Base-by-base conservation (phyloP, 164 flowering plant species). In the Vitis riparia region DNA sequence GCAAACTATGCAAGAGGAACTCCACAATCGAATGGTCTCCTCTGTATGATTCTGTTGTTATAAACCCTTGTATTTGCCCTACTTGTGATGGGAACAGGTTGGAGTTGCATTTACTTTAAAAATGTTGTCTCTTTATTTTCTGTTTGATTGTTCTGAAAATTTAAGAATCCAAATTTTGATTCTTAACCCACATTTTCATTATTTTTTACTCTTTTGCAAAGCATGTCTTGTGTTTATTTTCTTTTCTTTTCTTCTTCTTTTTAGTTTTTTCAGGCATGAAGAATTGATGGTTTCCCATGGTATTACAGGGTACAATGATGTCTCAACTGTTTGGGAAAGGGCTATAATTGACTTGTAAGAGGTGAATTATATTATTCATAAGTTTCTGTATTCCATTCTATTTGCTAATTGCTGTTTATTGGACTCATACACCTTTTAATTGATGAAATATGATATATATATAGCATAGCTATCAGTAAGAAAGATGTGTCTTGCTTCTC, bases 11-110 rank as follows among this genome's bases (percentile, higher is more conserved):
- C 78, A 85, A 79, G 62, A 92, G 90, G 57, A 80, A 82, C 60
- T 82, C 92, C 5, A 83, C 85, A 6, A 82, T 92, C 19, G n/a
- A 84, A 17, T 92, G 97, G 97, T 87, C 97, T 8, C 95, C 97
- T 9, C 69, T 88, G 72, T 83, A 76, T 70, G 91, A 91, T 70
- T 94, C 91, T 15, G 47, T 90, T 5, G 75, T 64, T 55, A 85
- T 90, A 62, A 88, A 90, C 71, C 92, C 95, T 51, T 90, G 93
- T 68, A 67, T 90, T 65, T 90, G 97, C 80, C 93, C 95, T 59
- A 92, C 97, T 51, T 90, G 97, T 63, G 91, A 92, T 63, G 95
- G 93, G 53, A 79, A 87, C 81, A 83, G 86, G 93, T 87, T 30
- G 52, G 82, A 62, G 5, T 16, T 66, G 11, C 51, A 57, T 12